phyloP scores from a whole-genome alignment of 176 grass and related monocot genomes.

The Triticum monococcum region DNA sequence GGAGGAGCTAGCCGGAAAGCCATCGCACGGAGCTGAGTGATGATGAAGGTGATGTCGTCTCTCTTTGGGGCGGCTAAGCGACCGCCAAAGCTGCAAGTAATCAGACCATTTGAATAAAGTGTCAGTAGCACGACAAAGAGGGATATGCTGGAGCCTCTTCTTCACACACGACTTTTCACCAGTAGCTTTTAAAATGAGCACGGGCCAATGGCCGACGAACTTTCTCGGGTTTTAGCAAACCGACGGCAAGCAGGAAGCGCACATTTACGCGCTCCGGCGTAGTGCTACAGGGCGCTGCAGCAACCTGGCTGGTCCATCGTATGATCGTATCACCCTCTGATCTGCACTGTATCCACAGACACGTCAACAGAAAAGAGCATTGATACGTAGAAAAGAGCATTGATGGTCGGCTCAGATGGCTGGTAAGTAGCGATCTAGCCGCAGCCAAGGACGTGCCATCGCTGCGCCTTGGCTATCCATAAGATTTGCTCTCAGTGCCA shows the following conservation, averaged over 20 bases:
- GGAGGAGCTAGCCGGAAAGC: too few relatives aligned
- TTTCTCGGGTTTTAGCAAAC: too few relatives aligned
- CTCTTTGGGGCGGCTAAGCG: too few relatives aligned
- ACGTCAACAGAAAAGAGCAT: neutral
- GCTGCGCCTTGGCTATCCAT: neutral
- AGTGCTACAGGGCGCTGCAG: neutral
- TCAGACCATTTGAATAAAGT: too few relatives aligned
- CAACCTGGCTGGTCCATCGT: neutral
- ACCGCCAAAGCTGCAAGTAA: too few relatives aligned
- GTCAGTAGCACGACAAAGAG: too few relatives aligned
- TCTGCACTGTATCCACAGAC: neutral
- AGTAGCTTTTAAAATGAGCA: neutral
- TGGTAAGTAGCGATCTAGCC: neutral
- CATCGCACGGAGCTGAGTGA: too few relatives aligned
- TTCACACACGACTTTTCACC: neutral
- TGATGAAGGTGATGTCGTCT: too few relatives aligned
- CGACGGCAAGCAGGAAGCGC: neutral
- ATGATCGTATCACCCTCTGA: neutral
- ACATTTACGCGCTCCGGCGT: neutral
- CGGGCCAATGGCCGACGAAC: neutral
- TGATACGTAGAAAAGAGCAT: neutral
- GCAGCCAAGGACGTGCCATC: neutral
- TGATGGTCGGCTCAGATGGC: neutral
- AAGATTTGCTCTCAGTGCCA: neutral
- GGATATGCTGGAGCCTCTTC: neutral